phyloP scores from a whole-genome alignment of 306 rosid species.

The apple (Malus domestica) region ASM211411v1 NC_041789.1:17221001-17221500 shows the following conservation, averaged over 20 bases:
- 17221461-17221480: background rate
- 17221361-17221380: conserved; percentile 9
- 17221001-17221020: too few relatives aligned
- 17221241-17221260: conserved; percentile 87
- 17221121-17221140: too few relatives aligned
- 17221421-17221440: background rate
- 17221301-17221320: conserved; percentile 73
- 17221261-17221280: conserved; percentile 68
- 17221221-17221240: conserved; percentile 32
- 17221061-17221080: too few relatives aligned
- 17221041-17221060: too few relatives aligned
- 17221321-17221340: conserved; percentile 72
- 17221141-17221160: too few relatives aligned
- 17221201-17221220: too few relatives aligned
- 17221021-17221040: too few relatives aligned
- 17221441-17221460: background rate
- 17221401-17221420: background rate
- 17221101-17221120: too few relatives aligned
- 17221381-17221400: background rate
- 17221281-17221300: conserved; percentile 65
- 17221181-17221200: too few relatives aligned
- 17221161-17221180: too few relatives aligned
- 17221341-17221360: conserved; percentile 18
- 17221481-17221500: background rate
- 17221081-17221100: too few relatives aligned